Evolutionary conservation across 2,329 filamentous ascomycete species (phyloP), one percentile per base, ranked within the genome.

Genomic region (Bimuria novae-zelandiae): DNA sequence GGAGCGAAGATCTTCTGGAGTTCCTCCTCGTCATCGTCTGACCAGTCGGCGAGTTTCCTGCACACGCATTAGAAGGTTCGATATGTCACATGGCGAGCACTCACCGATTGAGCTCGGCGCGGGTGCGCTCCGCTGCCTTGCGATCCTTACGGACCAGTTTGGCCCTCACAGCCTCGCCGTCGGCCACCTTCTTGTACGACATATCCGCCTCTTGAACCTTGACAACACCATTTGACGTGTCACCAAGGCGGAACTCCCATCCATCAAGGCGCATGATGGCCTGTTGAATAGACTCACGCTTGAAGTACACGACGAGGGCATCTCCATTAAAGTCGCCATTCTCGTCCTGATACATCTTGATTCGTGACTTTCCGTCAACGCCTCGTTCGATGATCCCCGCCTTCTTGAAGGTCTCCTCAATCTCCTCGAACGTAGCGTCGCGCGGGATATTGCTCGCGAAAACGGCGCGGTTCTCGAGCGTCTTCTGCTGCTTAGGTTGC

Each of bases 351-450:
- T 99, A 99, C 74, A 99, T 85, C 77, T 96, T 97, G 76, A 99
- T 93, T 32, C 94, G 88, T 39, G 91, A 90, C 40, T 86, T 84
- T 51, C 90, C 89, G 65, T 87, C 92, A 68, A 97, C 92, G 60
- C 96, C 92, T 75, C 96, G 90, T 75, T 97, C 92, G 43, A 93
- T 91, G 60, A 99, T 92, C 61, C 97, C 89, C 67, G 85, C 95
- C 72, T 90, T 93, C 43, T 87, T 90, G 77, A 99, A 99, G 23
- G 90, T 80, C 21, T 91, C 84, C 61, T 89, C 83, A 14, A 99
- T 85, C 76, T 99, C 94, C 25, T 89, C 84, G 36, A 88, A 79
- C 0, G 88, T 90, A 37, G 85, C 88, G 71, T 97, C 90, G 33
- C 80, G 75, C 0, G 94, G 95, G 3, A 99, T 83, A 11, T 89